phyloP scores from a whole-genome alignment of 768 basidiomycete species.

The Clavulina sp. region DNA sequence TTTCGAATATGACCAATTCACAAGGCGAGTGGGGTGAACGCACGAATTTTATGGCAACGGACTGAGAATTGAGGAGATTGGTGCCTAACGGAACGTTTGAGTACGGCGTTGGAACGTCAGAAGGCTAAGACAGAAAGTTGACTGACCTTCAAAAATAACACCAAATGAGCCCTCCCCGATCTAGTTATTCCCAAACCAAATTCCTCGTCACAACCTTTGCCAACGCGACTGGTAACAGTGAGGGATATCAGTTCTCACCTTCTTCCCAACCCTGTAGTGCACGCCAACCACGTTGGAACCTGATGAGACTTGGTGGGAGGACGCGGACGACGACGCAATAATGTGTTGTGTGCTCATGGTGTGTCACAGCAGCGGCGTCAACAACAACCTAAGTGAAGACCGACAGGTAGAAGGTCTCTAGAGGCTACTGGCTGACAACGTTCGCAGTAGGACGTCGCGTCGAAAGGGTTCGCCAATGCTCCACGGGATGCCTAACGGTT shows the following conservation, averaged over 20 bases:
- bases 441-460: too few relatives aligned
- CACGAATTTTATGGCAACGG: conserved; percentile 99
- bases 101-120: not conserved
- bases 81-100: conserved; percentile 47
- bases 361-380: too few relatives aligned
- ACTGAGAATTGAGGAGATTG: conserved; percentile 94
- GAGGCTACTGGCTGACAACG: too few relatives aligned
- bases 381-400: too few relatives aligned
- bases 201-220: too few relatives aligned
- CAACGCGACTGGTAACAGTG: too few relatives aligned
- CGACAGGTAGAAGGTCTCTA: too few relatives aligned
- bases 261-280: conserved; percentile 2
- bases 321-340: not conserved
- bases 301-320: not conserved
- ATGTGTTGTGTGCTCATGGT: not conserved
- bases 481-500: too few relatives aligned
- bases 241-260: too few relatives aligned
- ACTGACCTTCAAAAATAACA: conserved; percentile 77
- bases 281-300: conserved; percentile 3
- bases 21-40: conserved; percentile 23
- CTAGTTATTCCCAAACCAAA: too few relatives aligned
- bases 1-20: conserved; percentile 1
- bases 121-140: conserved; percentile 6
- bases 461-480: too few relatives aligned
- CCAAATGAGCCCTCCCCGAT: conserved; percentile 98